Evolutionary conservation across 2,329 filamentous ascomycete genomes (phyloP), one percentile per base, ranked within the genome.

Genomic region (Ambrosiella beaveri): DNA sequence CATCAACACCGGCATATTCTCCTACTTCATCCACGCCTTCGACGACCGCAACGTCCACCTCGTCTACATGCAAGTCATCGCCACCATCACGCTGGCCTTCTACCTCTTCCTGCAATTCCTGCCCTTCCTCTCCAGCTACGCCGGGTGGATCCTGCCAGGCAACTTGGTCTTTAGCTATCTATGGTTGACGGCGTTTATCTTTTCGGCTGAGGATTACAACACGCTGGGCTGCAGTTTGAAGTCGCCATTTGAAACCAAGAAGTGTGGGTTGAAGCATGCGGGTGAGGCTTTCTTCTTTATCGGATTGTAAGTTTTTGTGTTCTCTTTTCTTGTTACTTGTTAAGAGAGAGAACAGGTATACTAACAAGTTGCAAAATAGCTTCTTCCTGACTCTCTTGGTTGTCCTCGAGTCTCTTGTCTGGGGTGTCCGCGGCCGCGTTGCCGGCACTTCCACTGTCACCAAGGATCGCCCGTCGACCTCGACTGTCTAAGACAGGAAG

Each of bases 161-260:
- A 64, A 64, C 57, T 52, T 65, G 7, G 55, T 62, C 54, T 63
- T 65, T 47, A 65, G 64, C 17, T 66, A 65, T 54, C 62, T 66
- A 1, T 66, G 65, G 65, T 62, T 66, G 50, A 65, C 65, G 6
- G 60, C 63, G 15, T 65, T 66, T 54, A 64, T 65, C 61, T 65
- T 66, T 56, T 58, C 64, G 7, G 59, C 63, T 1, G 58, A 64
- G 13, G 63, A 65, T 49, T 66, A 64, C 63, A 60, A 59, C 15
- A 60, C 57, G 15, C 11, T n/a, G 51, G 57, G 52, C 7, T 59
- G 62, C 6, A 52, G 40, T 8, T 59, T 61, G 9, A 64, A 64
- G 15, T 36, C 17, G 12, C 15, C 39, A 1, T 49, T 12, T 19
- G 57, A 56, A 11, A 12, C 39, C 1, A 58, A 49, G 13, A 45